Base-by-base conservation (phyloP, 305 asterid genomes). In the Caryopteris hybrid region DNA sequence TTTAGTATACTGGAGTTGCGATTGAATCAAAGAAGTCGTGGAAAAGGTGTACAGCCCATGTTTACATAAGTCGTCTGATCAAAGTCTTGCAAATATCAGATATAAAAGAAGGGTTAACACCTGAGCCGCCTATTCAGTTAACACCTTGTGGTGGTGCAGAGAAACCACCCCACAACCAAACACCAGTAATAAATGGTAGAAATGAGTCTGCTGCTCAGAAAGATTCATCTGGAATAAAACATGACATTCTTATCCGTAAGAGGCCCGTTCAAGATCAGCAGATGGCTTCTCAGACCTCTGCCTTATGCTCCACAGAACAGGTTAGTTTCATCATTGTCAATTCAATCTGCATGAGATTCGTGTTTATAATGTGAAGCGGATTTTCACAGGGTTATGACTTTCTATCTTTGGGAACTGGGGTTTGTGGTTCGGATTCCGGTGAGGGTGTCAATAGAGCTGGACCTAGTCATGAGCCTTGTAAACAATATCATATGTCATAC, bases 11-110 rank as follows among this genome's bases (percentile, higher is more conserved):
- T 63, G 65, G 22, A 72, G 75, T 74, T 76, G 67, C 48, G 11
- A 56, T 64, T 29, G 66, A 71, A 64, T 71, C 84, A 45, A 81
- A 68, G 77, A 78, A 76, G 51, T 73, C 83, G 8, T 71, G 90
- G 90, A 92, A 82, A 81, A 82, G 91, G 76, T 73, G 91, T 51
- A 64, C 81, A 31, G 71, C 89, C 9, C 94, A 92, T 54, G 84
- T 82, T 68, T 79, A 87, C 80, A 76, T 92, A 68, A 51, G 88
- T 70, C 83, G 74, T 70, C 84, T 86, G 45, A 83, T 80, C 50
- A 78, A 83, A 69, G 88, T 46, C 82, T 46, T 77, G 62, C 82
- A 84, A 80, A 63, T 64, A 59, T 71, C 87, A 34, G 73, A 74
- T 27, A 58, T 42, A 64, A 78, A 73, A 51, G 83, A 79, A 50